Percentiles rank a stretch among this genome's conserved stretches.
phyloP scores from a whole-genome alignment of 495 filamentous ascomycete species.

The Zalerion maritima region DNA sequence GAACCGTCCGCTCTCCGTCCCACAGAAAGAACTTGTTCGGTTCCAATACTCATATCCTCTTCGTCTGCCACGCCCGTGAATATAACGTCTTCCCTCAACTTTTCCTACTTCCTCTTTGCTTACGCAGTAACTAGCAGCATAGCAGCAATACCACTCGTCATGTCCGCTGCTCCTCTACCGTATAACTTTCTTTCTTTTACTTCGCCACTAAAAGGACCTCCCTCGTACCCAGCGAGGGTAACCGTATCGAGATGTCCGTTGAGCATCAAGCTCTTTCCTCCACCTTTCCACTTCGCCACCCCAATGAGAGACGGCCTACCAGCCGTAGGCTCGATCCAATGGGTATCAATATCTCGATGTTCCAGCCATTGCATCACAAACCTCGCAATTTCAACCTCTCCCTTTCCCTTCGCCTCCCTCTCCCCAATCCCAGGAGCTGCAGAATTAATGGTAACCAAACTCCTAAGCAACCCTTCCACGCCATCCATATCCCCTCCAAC shows the following conservation, averaged over 20 bases:
- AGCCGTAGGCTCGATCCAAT: conserved; percentile 24
- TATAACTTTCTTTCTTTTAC: conserved; percentile 24
- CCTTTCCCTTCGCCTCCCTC: conserved; percentile 20
- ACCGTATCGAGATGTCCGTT: conserved; percentile 37
- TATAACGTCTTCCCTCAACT: conserved; percentile 27
- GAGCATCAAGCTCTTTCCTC: conserved; percentile 32
- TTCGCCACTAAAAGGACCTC: conserved; percentile 24
- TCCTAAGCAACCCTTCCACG: conserved; percentile 21
- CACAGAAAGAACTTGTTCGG: conserved; percentile 27
- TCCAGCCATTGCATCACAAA: conserved; percentile 30
- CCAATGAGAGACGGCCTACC: conserved; percentile 34
- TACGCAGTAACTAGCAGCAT: conserved; percentile 23
- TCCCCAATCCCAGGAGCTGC: conserved; percentile 28
- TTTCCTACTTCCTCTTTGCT: conserved; percentile 15
- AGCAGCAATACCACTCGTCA: conserved; percentile 34
- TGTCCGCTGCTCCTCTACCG: conserved; percentile 30
- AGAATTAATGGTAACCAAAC: conserved; percentile 28
- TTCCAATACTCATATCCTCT: conserved; percentile 30
- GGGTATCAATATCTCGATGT: conserved; percentile 29
- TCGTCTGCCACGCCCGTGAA: conserved; percentile 34
- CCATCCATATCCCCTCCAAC: conserved; percentile 21
- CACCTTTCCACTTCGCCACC: conserved; percentile 25
- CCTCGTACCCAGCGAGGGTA: conserved; percentile 27
- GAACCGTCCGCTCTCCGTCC: conserved; percentile 34
- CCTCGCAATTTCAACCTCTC: conserved; percentile 26